phyloP scores from a whole-genome alignment of 768 basidiomycete species.

The Kwoniella mangroviensis region DNA sequence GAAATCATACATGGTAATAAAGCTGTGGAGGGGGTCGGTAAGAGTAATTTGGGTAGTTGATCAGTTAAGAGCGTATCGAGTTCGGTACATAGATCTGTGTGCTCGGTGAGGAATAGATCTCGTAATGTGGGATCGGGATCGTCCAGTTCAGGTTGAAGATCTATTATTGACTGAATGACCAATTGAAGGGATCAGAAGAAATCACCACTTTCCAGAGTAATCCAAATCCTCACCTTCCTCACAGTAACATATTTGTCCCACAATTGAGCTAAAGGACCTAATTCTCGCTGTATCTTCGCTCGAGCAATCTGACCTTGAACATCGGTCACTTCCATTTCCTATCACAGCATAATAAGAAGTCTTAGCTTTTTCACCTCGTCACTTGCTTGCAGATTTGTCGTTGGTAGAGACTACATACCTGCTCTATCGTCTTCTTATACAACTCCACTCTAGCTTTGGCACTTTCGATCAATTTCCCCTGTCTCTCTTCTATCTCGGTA shows the following conservation, averaged over 20 bases:
- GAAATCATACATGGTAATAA: constrained; percentile 81
- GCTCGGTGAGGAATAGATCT: constrained; percentile 72
- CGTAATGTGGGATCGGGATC: constrained; percentile 80
- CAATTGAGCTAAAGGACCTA: constrained; percentile 70
- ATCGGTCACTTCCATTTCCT: constrained; percentile 20
- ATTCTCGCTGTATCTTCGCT: constrained; percentile 70
- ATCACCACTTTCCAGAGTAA: too few relatives aligned
- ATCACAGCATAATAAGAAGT: neutral
- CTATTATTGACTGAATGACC: constrained; percentile 68
- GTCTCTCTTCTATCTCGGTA: constrained; percentile 23
- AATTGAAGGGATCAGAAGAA: neutral
- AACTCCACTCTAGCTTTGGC: constrained; percentile 18
- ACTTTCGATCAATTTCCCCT: constrained; percentile 29
- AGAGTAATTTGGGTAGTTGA: constrained; percentile 70
- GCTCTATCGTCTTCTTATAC: constrained; percentile 9
- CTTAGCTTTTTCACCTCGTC: neutral
- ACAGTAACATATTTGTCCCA: constrained; percentile 70
- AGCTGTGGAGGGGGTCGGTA: constrained; percentile 71
- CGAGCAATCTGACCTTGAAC: constrained; percentile 64
- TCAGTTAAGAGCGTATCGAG: constrained; percentile 49
- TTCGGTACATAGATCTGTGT: constrained; percentile 60
- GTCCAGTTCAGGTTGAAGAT: constrained; percentile 66
- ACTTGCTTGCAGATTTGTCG: neutral
- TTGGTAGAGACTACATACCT: constrained; percentile 7
- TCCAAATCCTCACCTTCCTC: constrained; percentile 62